Conservation (phyloP, 2,329 filamentous ascomycete species). For the Hypoxylon sp. region DNA sequence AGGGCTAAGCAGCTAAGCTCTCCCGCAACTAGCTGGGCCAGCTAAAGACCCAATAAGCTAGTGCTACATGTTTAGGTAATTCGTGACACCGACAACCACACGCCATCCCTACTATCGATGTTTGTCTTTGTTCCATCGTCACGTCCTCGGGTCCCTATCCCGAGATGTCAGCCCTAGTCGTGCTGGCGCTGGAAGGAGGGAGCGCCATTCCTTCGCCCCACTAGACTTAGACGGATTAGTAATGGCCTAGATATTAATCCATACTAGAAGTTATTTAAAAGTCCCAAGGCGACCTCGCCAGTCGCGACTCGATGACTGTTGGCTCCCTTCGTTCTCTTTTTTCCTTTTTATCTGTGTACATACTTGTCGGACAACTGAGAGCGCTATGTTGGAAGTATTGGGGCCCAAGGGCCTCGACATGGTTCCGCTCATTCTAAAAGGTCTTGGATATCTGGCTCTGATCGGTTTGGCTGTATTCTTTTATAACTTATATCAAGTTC, state of each 20-base stretch:
- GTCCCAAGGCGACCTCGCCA: neutral
- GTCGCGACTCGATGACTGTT: neutral
- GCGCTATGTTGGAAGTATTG: constrained; percentile 21
- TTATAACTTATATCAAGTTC: constrained; percentile 49
- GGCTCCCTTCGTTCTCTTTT: neutral
- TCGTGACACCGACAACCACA: neutral
- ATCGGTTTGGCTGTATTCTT: constrained; percentile 48
- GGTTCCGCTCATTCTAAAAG: constrained; percentile 28
- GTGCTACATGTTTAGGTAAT: neutral
- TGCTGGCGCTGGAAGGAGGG: neutral
- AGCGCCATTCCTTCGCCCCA: constrained; percentile 16
- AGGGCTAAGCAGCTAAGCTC: too few relatives aligned
- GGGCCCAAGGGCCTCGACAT: constrained; percentile 21
- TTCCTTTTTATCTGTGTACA: neutral
- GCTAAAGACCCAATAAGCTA: neutral
- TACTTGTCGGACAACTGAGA: neutral
- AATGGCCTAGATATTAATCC: neutral
- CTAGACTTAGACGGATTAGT: neutral
- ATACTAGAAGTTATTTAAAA: constrained; percentile 2
- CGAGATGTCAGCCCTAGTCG: neutral
- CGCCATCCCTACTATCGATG: neutral
- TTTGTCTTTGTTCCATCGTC: neutral
- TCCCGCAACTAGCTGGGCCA: neutral
- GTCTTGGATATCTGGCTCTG: constrained; percentile 35
- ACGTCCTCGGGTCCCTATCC: neutral